Evolutionary conservation across 306 rosid species (phyloP).

Genomic region (Nissolia schottii): DNA sequence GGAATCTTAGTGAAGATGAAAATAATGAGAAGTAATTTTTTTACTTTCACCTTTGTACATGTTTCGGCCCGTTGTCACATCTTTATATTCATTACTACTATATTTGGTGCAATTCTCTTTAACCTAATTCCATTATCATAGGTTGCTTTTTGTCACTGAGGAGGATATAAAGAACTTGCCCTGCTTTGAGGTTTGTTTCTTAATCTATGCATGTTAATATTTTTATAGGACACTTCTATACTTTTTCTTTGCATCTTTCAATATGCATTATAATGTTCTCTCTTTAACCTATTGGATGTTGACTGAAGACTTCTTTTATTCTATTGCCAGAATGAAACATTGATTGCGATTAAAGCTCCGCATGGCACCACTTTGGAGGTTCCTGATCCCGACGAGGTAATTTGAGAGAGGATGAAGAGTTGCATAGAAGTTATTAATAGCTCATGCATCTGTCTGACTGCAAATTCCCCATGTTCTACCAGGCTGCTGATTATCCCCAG

Average conservation of each 20-base stretch:
- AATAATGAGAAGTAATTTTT: constrained; percentile 69
- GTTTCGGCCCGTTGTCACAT: not conserved
- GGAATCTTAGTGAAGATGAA: constrained; percentile 84
- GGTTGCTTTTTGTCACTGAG: constrained; percentile 95
- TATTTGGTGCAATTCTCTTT: constrained; percentile 15
- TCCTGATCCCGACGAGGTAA: constrained; percentile 98
- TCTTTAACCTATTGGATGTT: constrained; percentile 1
- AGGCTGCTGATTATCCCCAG: constrained; percentile 96
- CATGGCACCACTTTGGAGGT: constrained; percentile 97
- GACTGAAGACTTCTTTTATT: not conserved
- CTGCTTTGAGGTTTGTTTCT: constrained; percentile 68
- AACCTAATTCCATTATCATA: constrained; percentile 24
- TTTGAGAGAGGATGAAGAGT: constrained; percentile 17
- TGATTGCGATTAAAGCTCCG: constrained; percentile 98
- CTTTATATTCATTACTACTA: not conserved
- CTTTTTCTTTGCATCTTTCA: constrained; percentile 12
- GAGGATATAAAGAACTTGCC: constrained; percentile 94
- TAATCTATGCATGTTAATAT: not conserved
- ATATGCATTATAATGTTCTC: not conserved
- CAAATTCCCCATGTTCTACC: constrained; percentile 28
- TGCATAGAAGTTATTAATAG: not conserved
- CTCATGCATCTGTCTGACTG: constrained; percentile 20
- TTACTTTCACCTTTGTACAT: constrained; percentile 14
- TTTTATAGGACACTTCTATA: not conserved
- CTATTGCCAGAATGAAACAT: constrained; percentile 81